A percentile compares a stretch with the other conserved stretches of the same genome.
Conservation (phyloP, 306 rosid species). For the Cucurbita pepo region DNA sequence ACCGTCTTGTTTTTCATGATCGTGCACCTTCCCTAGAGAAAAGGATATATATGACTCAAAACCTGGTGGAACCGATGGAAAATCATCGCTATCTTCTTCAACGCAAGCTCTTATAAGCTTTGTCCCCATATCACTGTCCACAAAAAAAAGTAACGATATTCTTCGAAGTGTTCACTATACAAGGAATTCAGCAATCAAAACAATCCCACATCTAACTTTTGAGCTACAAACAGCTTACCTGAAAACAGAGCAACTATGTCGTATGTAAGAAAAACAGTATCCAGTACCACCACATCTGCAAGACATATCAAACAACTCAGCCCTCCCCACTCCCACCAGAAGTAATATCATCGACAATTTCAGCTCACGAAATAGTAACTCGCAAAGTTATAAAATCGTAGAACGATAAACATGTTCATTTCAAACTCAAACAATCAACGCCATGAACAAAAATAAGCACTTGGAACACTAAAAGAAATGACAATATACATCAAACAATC, state of each 20-base stretch:
- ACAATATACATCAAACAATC: neutral
- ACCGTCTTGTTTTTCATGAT: constrained; percentile 29
- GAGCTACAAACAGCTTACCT: constrained; percentile 1
- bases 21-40: constrained; percentile 35
- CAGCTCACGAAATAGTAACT: neutral
- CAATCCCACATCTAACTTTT: neutral
- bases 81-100: constrained; percentile 83
- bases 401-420: neutral
- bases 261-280: neutral
- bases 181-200: constrained; percentile 13
- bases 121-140: constrained; percentile 58
- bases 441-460: neutral
- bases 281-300: constrained; percentile 1
- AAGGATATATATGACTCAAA: constrained; percentile 78
- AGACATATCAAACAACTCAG: neutral
- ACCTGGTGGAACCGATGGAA: constrained; percentile 96
- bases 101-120: constrained; percentile 68
- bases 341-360: neutral
- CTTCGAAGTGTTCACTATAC: constrained; percentile 12
- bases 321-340: neutral
- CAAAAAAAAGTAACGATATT: constrained; percentile 6
- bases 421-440: neutral
- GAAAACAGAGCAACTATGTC: constrained; percentile 5
- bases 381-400: neutral
- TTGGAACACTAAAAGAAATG: neutral